Evolutionary conservation across 495 filamentous ascomycete genomes (phyloP).

Genomic region (Pseudomonodictys pantanalensis): DNA sequence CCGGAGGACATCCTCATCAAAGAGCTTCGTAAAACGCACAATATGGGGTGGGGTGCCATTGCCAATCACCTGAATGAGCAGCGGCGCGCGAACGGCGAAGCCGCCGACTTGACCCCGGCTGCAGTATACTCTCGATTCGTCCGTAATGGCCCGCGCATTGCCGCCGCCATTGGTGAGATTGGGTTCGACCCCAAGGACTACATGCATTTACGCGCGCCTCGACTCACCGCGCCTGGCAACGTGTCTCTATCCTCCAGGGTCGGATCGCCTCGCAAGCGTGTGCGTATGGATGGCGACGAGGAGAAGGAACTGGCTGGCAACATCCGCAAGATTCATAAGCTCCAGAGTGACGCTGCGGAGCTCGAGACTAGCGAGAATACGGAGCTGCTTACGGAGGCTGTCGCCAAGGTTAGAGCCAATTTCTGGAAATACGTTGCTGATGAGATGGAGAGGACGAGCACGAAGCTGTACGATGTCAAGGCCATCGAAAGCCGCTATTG

Average conservation of each 20-base stretch:
- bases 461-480: conserved; percentile 16
- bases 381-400: conserved; percentile 17
- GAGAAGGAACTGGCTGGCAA: not conserved
- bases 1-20: conserved; percentile 38
- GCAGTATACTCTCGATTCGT: conserved; percentile 39
- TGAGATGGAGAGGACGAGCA: conserved; percentile 16
- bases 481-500: not conserved
- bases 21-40: conserved; percentile 25
- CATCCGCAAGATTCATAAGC: conserved; percentile 4
- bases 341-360: conserved; percentile 3
- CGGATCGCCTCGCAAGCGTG: not conserved
- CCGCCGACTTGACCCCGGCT: conserved; percentile 27
- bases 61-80: conserved; percentile 31
- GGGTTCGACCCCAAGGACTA: conserved; percentile 32
- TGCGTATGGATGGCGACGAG: not conserved
- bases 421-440: conserved; percentile 24
- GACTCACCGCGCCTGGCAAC: not conserved
- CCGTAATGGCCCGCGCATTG: conserved; percentile 35
- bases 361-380: conserved; percentile 1
- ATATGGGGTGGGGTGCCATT: conserved; percentile 31
- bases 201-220: conserved; percentile 25
- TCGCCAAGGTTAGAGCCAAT: not conserved
- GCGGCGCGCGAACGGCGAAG: conserved; percentile 23
- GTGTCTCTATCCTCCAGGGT: not conserved
- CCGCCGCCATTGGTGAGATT: conserved; percentile 27